Evolutionary conservation across 345 rosid species (phyloP), one percentile per base, ranked within the genome.

Genomic region (Aethionema arabicum): DNA sequence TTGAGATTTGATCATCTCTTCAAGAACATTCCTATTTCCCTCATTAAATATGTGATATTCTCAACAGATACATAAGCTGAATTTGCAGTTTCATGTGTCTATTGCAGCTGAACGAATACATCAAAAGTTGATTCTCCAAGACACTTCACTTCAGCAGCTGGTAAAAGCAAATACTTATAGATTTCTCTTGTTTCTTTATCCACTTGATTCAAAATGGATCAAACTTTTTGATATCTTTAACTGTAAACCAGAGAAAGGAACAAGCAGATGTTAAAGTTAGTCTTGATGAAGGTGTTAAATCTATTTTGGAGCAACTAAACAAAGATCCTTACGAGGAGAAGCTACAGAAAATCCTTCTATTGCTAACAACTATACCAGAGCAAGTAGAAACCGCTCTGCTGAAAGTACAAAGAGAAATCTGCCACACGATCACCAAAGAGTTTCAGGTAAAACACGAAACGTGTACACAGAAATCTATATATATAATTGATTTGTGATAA

Each of bases 101-200:
- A 15, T 41, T 81, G 69, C 92, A 93, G 97, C 75, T 77, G 92
- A 84, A 66, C 77, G 88, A 61, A 72, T 85, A 48, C 80, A 77
- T 13, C 83, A 82, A 81, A 90, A 83, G 85, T 61, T 87, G 77
- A 70, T 52, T 63, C 80, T 44, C 63, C 83, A 84, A 41, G 87
- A 88, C 65, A 74, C 66, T 55, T 85, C 77, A 15, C 73, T 95
- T 52, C 82, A 84, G 74, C 76, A 54, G 67, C 59, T 83, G 96
- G 96, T 95, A 83, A 78, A 44, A 44, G 36, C 41, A 37, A 32
- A 62, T 43, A 54, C n/a, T 42, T 55, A 12, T 62, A 30, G 35
- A 50, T 39, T 53, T 65, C 59, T 49, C 54, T 52, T 70, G 45
- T 32, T 59, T 12, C 21, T 50, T 65, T 65, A 37, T 56, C 35